Conservation (phyloP, 352 stramenopile genomes). For the Globisporangium orthogonon region DNA sequence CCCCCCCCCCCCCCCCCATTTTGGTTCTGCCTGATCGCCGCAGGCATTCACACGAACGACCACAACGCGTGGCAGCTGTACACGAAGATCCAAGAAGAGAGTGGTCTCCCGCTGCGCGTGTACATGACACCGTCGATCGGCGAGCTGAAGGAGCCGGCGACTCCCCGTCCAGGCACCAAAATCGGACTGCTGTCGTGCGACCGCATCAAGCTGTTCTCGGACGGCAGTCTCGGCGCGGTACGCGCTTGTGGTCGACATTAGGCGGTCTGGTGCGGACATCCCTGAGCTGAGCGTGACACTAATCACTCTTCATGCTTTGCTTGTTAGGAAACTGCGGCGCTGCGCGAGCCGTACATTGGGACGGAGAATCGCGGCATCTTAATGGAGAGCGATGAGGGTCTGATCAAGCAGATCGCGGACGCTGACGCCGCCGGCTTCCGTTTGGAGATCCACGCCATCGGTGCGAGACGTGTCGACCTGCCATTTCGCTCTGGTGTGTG, state of each 20-base stretch:
- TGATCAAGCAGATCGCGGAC: slow-evolving; percentile 59
- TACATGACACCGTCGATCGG: slow-evolving; percentile 70
- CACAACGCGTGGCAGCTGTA: slow-evolving; percentile 78
- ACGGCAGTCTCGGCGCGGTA: slow-evolving; percentile 84
- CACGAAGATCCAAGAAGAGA: slow-evolving; percentile 50
- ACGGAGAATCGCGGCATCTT: slow-evolving; percentile 74
- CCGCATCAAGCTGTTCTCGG: slow-evolving; percentile 86
- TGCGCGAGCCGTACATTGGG: slow-evolving; percentile 58
- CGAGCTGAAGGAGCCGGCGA: slow-evolving; percentile 44
- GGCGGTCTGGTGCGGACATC: no score
- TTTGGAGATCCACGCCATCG: slow-evolving; percentile 88
- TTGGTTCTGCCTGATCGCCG: not conserved
- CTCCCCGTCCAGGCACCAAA: slow-evolving; percentile 27
- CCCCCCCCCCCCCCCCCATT: not conserved
- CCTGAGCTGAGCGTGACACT: no score
- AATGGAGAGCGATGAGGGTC: slow-evolving; percentile 63
- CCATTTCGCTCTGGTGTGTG: no score
- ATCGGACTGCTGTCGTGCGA: slow-evolving; percentile 68
- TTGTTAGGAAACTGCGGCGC: slow-evolving; percentile 73
- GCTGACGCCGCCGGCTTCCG: slow-evolving; percentile 54
- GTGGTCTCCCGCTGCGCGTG: slow-evolving; percentile 61
- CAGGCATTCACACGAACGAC: slow-evolving; percentile 84
- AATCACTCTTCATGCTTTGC: no score
- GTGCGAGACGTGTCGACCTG: slow-evolving; percentile 17
- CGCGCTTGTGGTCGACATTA: not conserved